A percentile compares a stretch with the other conserved stretches of the same genome.
phyloP scores from a whole-genome alignment of 2,329 filamentous ascomycete genomes.

The Orbilia ellipsospora region DNA sequence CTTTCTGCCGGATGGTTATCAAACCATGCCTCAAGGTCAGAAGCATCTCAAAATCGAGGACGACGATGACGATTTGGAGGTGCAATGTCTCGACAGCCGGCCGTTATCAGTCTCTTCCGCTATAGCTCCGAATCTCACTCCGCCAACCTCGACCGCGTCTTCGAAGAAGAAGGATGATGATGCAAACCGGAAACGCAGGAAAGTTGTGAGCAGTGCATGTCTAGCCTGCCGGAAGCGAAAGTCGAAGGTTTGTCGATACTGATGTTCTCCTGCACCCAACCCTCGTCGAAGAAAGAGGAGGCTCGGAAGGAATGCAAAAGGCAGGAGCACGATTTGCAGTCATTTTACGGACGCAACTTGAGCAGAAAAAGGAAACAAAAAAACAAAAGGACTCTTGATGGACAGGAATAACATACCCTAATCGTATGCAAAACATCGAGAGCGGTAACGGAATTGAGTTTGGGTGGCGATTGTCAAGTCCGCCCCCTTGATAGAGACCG shows the following conservation, averaged over 20 bases:
- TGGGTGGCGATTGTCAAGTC: constrained; percentile 4
- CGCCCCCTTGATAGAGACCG: not conserved
- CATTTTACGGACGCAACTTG: constrained; percentile 7
- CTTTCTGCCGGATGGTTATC: constrained; percentile 24
- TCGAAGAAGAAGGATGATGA: constrained; percentile 53
- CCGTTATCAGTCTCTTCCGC: constrained; percentile 23
- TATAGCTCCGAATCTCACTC: constrained; percentile 21
- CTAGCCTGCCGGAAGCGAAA: constrained; percentile 82
- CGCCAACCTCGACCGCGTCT: constrained; percentile 37
- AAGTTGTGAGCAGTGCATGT: constrained; percentile 81
- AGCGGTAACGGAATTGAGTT: constrained; percentile 2
- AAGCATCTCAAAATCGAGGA: constrained; percentile 53
- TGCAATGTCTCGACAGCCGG: constrained; percentile 8
- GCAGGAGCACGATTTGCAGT: not conserved
- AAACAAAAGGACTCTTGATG: not conserved
- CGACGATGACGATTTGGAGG: constrained; percentile 28
- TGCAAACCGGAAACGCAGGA: constrained; percentile 71
- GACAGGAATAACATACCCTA: constrained; percentile 6
- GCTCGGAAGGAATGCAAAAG: not conserved
- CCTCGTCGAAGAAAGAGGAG: constrained; percentile 9
- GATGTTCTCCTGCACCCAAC: constrained; percentile 23
- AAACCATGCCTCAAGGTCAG: constrained; percentile 50
- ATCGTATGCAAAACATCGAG: constrained; percentile 3
- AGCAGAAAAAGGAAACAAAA: not conserved
- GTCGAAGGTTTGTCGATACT: constrained; percentile 69